Evolutionary conservation across 2,329 filamentous ascomycete genomes (phyloP).

Genomic region (Atkinsonella texensis): DNA sequence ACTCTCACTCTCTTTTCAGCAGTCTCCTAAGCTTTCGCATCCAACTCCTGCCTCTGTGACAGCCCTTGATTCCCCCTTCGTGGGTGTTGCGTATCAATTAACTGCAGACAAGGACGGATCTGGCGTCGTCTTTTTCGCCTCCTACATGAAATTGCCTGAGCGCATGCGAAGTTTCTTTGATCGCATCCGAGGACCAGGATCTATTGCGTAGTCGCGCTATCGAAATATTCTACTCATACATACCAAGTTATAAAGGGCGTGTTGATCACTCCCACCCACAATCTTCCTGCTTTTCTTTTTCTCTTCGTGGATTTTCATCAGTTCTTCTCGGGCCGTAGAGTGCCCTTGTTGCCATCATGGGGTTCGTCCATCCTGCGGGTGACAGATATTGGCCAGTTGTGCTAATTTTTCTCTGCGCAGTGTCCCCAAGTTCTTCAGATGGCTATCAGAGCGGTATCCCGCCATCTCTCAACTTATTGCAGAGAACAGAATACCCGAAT

Average conservation of each 20-base stretch:
- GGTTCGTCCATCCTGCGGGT: slow-evolving; percentile 11
- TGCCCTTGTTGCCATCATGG: slow-evolving; percentile 14
- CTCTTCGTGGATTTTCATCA: neutral
- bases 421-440: slow-evolving; percentile 90
- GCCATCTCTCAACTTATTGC: slow-evolving; percentile 97
- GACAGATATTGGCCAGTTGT: neutral
- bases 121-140: neutral
- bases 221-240: neutral
- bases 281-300: neutral
- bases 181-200: neutral
- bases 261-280: neutral
- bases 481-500: slow-evolving; percentile 97
- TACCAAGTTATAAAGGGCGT: neutral
- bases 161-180: neutral
- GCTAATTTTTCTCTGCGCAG: slow-evolving; percentile 20
- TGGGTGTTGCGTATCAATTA: neutral
- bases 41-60: neutral
- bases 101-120: neutral
- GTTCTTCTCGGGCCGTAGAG: neutral
- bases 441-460: slow-evolving; percentile 98
- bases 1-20: neutral
- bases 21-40: neutral
- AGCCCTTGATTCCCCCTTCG: neutral
- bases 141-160: neutral
- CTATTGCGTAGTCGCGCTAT: neutral